Evolutionary conservation across 371 early-diverging fungal species (phyloP).

Genomic region (Mucor lusitanicus): DNA sequence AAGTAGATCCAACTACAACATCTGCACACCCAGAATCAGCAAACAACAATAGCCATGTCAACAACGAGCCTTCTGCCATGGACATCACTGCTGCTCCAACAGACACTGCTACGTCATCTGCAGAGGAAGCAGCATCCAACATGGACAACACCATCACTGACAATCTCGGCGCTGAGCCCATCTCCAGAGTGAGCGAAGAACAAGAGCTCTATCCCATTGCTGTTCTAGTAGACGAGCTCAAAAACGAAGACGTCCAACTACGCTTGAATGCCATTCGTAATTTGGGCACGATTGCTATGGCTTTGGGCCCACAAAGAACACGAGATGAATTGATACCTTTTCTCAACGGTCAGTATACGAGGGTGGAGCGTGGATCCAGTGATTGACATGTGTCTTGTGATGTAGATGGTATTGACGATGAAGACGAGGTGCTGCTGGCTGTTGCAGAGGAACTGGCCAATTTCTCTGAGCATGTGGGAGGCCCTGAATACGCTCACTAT

Average conservation of each 20-base stretch:
- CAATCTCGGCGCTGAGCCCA: conserved; percentile 11
- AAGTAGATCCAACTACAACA: background rate
- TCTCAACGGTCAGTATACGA: conserved; percentile 81
- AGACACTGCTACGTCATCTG: background rate
- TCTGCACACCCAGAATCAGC: background rate
- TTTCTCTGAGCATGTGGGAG: conserved; percentile 92
- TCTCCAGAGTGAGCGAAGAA: conserved; percentile 29
- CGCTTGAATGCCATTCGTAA: conserved; percentile 94
- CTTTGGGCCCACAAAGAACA: conserved; percentile 94
- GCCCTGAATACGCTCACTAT: conserved; percentile 81
- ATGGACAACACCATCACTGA: background rate
- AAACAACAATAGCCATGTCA: background rate
- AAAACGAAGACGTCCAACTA: conserved; percentile 94
- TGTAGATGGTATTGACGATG: conserved; percentile 96
- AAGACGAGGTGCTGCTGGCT: conserved; percentile 94
- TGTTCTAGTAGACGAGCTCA: conserved; percentile 94
- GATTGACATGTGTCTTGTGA: background rate
- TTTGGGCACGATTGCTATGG: conserved; percentile 92
- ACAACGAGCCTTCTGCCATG: background rate
- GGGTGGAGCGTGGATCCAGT: background rate
- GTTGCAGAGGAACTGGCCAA: conserved; percentile 94
- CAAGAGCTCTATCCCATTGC: conserved; percentile 86
- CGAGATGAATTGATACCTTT: conserved; percentile 97
- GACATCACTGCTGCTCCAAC: background rate
- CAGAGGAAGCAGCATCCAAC: background rate